Base-by-base conservation (phyloP, 148 eudicot species). In the Polygonum aviculare region DNA sequence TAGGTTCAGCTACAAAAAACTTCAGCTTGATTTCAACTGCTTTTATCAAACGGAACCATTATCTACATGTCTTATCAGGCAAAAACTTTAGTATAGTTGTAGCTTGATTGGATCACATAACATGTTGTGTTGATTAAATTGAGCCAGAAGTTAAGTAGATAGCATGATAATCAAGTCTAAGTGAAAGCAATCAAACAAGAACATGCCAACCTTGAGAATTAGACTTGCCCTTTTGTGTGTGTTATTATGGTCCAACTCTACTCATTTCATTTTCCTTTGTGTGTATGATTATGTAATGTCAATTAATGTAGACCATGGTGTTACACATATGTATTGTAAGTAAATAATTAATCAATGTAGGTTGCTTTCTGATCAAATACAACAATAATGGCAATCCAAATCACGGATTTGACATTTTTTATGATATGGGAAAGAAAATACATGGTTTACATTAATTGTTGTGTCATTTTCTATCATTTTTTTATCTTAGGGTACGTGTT, bases 121-220 rank as follows among this genome's bases (percentile, higher is more conserved):
- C 69, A 62, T 62, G 36, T 59, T 59, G 14, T 59, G 21, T 59
- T 26, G 31, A 38, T 62, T 62, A 18, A 62, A 10, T 12, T 26
- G 44, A 35, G 38, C 18, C 19, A 33, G 19, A 4, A 33, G 44
- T 67, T 44, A 36, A 67, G 72, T 36, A 67, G 21, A 11, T 15
- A 22, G 67, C 26, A 60, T n/a, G 44, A 44, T 26, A 26, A 26
- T 62, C 31, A 26, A 62, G 39, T 63, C 14, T 63, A 0, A 14
- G 1, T 60, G 19, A 15, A 67, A 38, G 72, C 72, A 67, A 67
- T 15, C 72, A 67, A 67, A 67, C 72, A 67, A 67, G 35, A 67
- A 67, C 72, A 67, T 67, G 72, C 36, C 72, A 67, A n/a, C 72
- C 72, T 67, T 67, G 44, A 67, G 72, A 38, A 14, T 67, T 67